These are phyloP conservation scores for Otatea glauca DNA, from an alignment of 176 grass and related monocot genomes.

Conservation along the genomic window DNA sequence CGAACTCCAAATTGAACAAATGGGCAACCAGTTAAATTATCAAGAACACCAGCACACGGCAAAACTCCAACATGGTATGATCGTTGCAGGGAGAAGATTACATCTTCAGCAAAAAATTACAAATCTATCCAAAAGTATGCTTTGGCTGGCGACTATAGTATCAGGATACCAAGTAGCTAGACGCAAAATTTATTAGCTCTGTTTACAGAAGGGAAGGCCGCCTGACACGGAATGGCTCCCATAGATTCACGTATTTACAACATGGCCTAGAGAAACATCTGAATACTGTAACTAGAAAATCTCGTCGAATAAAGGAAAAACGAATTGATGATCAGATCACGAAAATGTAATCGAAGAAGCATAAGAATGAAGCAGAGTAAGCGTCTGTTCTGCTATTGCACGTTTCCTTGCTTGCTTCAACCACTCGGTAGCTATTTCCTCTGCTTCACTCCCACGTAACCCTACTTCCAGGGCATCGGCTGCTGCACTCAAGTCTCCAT, in stretches of 20 bases:
- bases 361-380: constrained; percentile 84
- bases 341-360: constrained; percentile 72
- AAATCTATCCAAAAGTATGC: neutral
- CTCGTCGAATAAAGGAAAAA: neutral
- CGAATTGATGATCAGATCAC: constrained; percentile 34
- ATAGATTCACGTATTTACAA: constrained; percentile 29
- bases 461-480: constrained; percentile 75
- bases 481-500: constrained; percentile 79
- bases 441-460: constrained; percentile 75
- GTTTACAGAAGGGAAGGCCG: constrained; percentile 11
- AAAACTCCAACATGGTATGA: neutral
- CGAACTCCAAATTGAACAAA: neutral
- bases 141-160: constrained; percentile 8
- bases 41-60: neutral
- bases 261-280: constrained; percentile 37
- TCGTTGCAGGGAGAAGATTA: neutral
- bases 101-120: neutral
- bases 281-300: constrained; percentile 7
- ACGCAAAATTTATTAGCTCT: constrained; percentile 55
- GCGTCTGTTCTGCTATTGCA: constrained; percentile 85
- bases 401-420: constrained; percentile 73
- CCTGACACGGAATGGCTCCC: constrained; percentile 13
- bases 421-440: constrained; percentile 72
- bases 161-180: constrained; percentile 35
- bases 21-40: neutral